Base-by-base conservation (phyloP, 140 eudicot species). In the Flaveria floridana region DNA sequence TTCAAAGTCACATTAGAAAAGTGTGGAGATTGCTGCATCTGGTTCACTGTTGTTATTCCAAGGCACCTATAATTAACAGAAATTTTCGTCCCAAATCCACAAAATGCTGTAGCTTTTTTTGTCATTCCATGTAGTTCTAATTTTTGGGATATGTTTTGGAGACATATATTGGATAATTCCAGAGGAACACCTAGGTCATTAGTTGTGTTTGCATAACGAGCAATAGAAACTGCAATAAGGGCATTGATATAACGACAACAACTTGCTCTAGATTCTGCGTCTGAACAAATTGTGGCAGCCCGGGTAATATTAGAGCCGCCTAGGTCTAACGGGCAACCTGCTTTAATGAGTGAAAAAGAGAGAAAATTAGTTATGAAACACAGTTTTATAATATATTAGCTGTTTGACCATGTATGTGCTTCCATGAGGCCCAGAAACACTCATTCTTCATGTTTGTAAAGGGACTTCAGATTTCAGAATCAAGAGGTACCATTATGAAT, bases 211-310 rank as follows among this genome's bases (percentile, higher is more conserved):
- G 99, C 97, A 78, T 90, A 91, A 34, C 85, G 99, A 47, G 96
- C 88, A 76, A 88, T 68, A 15, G 99, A 90, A 63, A 91, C 77
- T 9, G 92, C 97, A 70, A 88, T 70, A 65, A 91, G 77, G 44
- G 97, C 96, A 44, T 94, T 94, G 63, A 94, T 88, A 78, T 86
- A 87, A 41, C 96, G 97, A 78, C 99, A 94, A 63, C 99, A 94
- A 74, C 86, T 87, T 70, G 86, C 96, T 82, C 92, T 87, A 18
- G 85, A 82, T 81, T 84, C 86, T 64, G 77, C 57, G 14, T 74
- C 78, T 7, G 96, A 90, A 82, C 99, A 94, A 34, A 87, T 42
- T 37, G 84, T 70, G 67, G 99, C 88, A 59, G 87, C 89, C 8
- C 83, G 84, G 7, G 92, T 88, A 72, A 87, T 74, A 84, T 94